A percentile compares a stretch with the other conserved stretches of the same genome.
phyloP scores from a whole-genome alignment of 371 early-diverging fungal species.

The Syncephalastrum racemosum region DNA sequence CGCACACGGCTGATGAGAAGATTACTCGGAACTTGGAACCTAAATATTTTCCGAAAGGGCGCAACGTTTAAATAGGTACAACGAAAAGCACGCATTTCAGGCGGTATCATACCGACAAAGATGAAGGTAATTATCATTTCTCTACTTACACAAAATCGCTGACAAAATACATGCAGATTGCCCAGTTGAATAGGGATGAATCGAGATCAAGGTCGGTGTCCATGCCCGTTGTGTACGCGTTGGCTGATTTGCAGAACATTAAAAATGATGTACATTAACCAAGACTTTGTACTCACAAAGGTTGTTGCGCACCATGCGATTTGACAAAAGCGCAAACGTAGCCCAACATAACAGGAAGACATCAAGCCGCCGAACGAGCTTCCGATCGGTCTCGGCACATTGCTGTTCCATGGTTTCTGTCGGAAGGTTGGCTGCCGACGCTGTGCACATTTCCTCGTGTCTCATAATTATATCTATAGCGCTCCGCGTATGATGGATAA shows the following conservation, averaged over 20 bases:
- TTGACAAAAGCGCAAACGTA: slow-evolving; percentile 7
- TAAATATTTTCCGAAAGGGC: not conserved
- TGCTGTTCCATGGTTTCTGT: not conserved
- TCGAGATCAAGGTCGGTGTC: slow-evolving; percentile 15
- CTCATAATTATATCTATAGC: not conserved
- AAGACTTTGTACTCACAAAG: slow-evolving; percentile 3
- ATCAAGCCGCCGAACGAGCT: slow-evolving; percentile 3
- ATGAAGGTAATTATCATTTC: too few species aligned
- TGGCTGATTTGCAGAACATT: slow-evolving; percentile 8
- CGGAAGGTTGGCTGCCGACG: too few species aligned
- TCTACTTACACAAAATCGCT: slow-evolving; percentile 16
- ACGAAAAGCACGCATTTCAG: not conserved
- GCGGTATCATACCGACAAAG: not conserved
- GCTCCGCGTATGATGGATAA: too few species aligned
- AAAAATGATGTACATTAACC: too few species aligned
- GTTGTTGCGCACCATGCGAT: slow-evolving; percentile 9
- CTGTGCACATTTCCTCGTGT: too few species aligned
- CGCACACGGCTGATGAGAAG: slow-evolving; percentile 7
- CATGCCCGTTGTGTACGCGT: slow-evolving; percentile 25
- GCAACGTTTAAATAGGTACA: not conserved
- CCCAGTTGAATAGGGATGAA: slow-evolving; percentile 18
- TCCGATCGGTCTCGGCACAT: not conserved
- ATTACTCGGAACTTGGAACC: slow-evolving; percentile 14
- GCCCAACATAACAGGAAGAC: slow-evolving; percentile 3
- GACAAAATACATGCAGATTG: slow-evolving; percentile 18